A percentile compares a stretch with the other conserved stretches of the same genome.
Conservation (phyloP, 305 asterid species). For the Plantago lanceolata region DNA sequence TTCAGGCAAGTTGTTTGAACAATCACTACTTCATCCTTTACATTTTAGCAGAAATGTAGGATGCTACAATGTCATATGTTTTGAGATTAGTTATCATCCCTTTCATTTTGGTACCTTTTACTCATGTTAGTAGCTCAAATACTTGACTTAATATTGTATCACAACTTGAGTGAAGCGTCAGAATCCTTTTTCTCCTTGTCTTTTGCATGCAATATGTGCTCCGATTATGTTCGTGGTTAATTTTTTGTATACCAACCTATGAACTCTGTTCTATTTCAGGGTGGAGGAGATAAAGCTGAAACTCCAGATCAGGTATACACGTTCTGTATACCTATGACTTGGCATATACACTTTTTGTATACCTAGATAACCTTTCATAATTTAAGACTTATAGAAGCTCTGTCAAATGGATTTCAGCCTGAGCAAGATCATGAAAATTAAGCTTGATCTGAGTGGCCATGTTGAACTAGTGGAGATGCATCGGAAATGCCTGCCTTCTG, state of each 20-base stretch:
- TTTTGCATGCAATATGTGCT: too few relatives aligned
- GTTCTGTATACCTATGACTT: not conserved
- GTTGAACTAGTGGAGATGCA: slow-evolving; percentile 63
- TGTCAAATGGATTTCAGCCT: slow-evolving; percentile 32
- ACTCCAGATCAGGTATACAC: slow-evolving; percentile 49
- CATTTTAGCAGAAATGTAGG: too few relatives aligned
- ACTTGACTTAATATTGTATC: not conserved
- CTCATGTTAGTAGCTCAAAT: not conserved
- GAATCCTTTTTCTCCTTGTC: not conserved
- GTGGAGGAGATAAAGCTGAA: slow-evolving; percentile 75
- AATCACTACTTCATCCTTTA: not conserved
- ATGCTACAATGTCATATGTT: too few relatives aligned
- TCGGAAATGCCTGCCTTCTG: slow-evolving; percentile 54
- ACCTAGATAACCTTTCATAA: not conserved
- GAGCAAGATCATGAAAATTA: slow-evolving; percentile 52
- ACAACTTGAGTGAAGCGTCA: not conserved
- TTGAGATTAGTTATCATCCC: too few relatives aligned
- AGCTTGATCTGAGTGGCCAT: slow-evolving; percentile 57
- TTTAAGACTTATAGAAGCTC: not conserved
- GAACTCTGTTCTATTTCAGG: slow-evolving; percentile 34
- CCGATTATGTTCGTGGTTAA: not conserved
- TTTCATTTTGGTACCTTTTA: too few relatives aligned
- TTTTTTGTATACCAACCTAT: slow-evolving; percentile 27
- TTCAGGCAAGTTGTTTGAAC: not conserved
- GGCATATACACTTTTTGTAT: not conserved